Percentiles rank a stretch among this genome's conserved stretches.
Conservation (phyloP, 768 basidiomycete genomes). For the Gloeophyllum trabeum region DNA sequence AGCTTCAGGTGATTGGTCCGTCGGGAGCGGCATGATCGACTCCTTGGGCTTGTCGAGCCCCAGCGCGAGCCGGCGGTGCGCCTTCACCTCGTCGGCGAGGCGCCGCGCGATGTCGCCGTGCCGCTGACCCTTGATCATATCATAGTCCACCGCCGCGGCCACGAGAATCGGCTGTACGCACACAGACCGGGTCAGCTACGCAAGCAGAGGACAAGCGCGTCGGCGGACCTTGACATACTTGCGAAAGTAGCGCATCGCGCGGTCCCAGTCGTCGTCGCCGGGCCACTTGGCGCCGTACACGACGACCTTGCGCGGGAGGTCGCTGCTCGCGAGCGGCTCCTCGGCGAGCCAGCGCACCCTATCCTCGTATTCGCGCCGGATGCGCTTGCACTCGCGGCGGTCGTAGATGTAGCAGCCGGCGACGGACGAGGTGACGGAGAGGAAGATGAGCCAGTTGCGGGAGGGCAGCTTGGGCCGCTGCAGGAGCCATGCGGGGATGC, state of each 20-base stretch:
- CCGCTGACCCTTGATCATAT: constrained; percentile 67
- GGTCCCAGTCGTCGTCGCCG: constrained; percentile 86
- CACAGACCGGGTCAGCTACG: constrained; percentile 6
- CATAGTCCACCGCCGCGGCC: constrained; percentile 91
- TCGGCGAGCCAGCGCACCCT: constrained; percentile 73
- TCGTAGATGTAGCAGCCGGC: constrained; percentile 79
- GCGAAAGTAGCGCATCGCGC: constrained; percentile 80
- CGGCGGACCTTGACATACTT: constrained; percentile 88
- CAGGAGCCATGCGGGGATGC: constrained; percentile 65
- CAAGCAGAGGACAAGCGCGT: constrained; percentile 8
- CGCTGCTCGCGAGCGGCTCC: constrained; percentile 50
- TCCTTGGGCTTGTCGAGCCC: constrained; percentile 48
- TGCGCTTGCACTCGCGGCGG: constrained; percentile 64
- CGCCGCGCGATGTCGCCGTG: constrained; percentile 79
- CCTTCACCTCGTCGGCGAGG: constrained; percentile 62
- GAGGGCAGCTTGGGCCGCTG: constrained; percentile 83
- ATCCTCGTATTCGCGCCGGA: constrained; percentile 70
- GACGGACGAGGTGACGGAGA: constrained; percentile 60
- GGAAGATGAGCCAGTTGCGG: constrained; percentile 91
- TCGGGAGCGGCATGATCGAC: constrained; percentile 34
- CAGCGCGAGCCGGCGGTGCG: constrained; percentile 52
- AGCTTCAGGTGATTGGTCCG: constrained; percentile 39
- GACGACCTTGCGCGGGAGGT: constrained; percentile 64
- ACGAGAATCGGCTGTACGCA: constrained; percentile 93
- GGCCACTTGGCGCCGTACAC: constrained; percentile 91